Base-by-base conservation (phyloP, 2,329 filamentous ascomycete genomes). In the Epichloe sibirici region DNA sequence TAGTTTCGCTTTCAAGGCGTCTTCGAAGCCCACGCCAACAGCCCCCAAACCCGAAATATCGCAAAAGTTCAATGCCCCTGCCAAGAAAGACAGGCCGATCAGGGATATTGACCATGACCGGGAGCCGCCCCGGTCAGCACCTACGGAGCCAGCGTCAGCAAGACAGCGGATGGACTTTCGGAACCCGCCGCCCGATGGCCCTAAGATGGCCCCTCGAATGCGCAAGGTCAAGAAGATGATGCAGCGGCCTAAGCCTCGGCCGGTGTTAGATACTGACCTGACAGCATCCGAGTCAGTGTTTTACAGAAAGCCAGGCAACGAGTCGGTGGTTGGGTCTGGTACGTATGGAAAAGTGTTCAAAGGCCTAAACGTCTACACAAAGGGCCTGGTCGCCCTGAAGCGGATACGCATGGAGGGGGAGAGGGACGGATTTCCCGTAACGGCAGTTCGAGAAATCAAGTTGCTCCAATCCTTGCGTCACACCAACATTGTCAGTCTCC, bases 281-380 rank as follows among this genome's bases (percentile, higher is more conserved):
- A 81, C 82, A 11, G 73, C 76, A 5, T 95, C 90, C 0, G 86
- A 91, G 45, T 96, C 90, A 0, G 90, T 97, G 3, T 97, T 94
- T 68, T 95, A 86, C 70, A 79, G 91, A 57, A 97, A 96, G 65
- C 90, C 90, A 1, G 91, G 91, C n/a, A 95, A 97, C 60, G 91
- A 95, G 65, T 97, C 91, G 0, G 91, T 97, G 0, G 86, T 97
- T 21, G 91, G 91, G 15, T 95, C 91, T 44, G 91, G 91, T 11
- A 97, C 91, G 0, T 97, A 96, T 62, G 93, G 89, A 50, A 95
- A 95, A 67, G 90, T 95, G 4, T 95, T 94, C 74, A 95, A 95
- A 66, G 90, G 83, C n/a, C 74, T 90, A 8, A 89, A 95, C 62
- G 88, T 93, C n/a, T 94, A 94, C 65, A 95, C 88, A 1, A 87